A percentile compares a stretch with the other conserved stretches of the same genome.
Conservation (phyloP, 345 rosid species). For the Psidium friedrichsthalianum region DNA sequence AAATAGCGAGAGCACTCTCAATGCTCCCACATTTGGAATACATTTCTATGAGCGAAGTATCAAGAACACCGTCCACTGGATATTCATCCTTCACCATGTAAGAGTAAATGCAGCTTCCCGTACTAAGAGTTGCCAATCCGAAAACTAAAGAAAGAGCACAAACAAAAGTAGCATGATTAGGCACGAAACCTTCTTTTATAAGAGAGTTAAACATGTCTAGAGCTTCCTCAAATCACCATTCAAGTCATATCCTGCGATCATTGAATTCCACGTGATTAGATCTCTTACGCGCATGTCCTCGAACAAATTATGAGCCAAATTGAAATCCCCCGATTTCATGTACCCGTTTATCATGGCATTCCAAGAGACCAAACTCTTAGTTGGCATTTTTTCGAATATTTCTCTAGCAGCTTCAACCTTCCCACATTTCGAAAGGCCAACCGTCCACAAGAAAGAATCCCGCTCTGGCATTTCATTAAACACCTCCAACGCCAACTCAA, state of each 20-base stretch:
- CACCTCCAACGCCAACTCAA: conserved; percentile 23
- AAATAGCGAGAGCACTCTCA: conserved; percentile 28
- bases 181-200: conserved; percentile 20
- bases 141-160: conserved; percentile 43
- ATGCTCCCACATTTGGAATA: conserved; percentile 63
- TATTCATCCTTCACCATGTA: conserved; percentile 31
- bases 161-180: conserved; percentile 38
- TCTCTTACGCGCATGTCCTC: conserved; percentile 16
- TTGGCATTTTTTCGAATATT: conserved; percentile 26
- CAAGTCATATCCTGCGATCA: conserved; percentile 33
- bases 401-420: conserved; percentile 28
- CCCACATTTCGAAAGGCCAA: conserved; percentile 32
- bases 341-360: conserved; percentile 38
- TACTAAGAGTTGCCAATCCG: conserved; percentile 34
- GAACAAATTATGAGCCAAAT: conserved; percentile 20
- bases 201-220: conserved; percentile 15
- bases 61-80: conserved; percentile 31
- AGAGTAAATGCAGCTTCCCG: conserved; percentile 52
- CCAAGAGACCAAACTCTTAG: conserved; percentile 25
- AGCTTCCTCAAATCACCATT: conserved; percentile 28
- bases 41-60: conserved; percentile 54
- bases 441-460: conserved; percentile 39
- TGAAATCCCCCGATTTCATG: conserved; percentile 21
- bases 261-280: conserved; percentile 38
- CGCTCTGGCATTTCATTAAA: conserved; percentile 39